phyloP scores from a whole-genome alignment of 1,284 basidiomycete species.

The Naganishia sp. region DNA sequence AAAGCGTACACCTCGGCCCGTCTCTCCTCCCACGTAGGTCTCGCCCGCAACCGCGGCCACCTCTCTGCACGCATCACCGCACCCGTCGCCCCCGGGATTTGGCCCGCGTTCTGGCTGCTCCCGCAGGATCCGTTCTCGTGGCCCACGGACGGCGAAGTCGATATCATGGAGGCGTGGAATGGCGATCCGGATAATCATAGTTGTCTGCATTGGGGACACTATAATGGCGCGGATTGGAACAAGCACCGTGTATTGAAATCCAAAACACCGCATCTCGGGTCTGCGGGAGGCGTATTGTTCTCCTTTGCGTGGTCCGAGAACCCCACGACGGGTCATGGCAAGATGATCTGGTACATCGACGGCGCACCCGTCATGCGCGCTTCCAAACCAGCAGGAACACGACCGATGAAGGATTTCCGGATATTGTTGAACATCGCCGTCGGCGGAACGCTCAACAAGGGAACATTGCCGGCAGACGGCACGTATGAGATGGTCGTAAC shows the following conservation, averaged over 20 bases:
- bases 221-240: slow-evolving; percentile 22
- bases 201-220: slow-evolving; percentile 32
- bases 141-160: slow-evolving; percentile 29
- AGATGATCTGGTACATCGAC: slow-evolving; percentile 28
- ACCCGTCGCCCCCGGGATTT: slow-evolving; percentile 26
- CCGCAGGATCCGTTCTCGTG: slow-evolving; percentile 28
- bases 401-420: slow-evolving; percentile 28
- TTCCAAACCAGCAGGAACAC: slow-evolving; percentile 16
- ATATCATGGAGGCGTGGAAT: slow-evolving; percentile 32
- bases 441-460: slow-evolving; percentile 28
- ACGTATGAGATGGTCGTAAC: slow-evolving; percentile 24
- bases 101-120: slow-evolving; percentile 32
- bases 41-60: slow-evolving; percentile 13
- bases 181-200: slow-evolving; percentile 23
- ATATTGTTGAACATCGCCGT: slow-evolving; percentile 31
- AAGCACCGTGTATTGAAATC: slow-evolving; percentile 29
- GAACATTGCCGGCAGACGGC: slow-evolving; percentile 21
- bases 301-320: slow-evolving; percentile 25
- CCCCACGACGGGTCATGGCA: slow-evolving; percentile 13
- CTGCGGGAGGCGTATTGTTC: slow-evolving; percentile 6
- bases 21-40: slow-evolving; percentile 9
- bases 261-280: background rate
- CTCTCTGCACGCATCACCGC: slow-evolving; percentile 26
- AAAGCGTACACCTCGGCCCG: slow-evolving; percentile 21
- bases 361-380: slow-evolving; percentile 24